phyloP scores from a whole-genome alignment of 2,329 filamentous ascomycete species.

The Westerdykella aurantiaca region DNA sequence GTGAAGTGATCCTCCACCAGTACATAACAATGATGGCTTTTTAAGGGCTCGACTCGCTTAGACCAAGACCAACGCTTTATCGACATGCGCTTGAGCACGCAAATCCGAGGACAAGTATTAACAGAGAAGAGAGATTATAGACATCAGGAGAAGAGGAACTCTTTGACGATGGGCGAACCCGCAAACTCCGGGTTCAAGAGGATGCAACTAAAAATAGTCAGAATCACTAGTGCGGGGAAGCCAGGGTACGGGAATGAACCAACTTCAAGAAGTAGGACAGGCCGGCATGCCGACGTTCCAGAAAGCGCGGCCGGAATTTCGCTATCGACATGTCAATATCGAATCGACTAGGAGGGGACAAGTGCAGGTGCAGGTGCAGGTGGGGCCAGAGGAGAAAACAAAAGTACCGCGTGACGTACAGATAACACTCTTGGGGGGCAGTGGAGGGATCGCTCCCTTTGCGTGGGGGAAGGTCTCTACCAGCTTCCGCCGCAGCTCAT shows the following conservation, averaged over 20 bases:
- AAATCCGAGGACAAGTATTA: too few species aligned
- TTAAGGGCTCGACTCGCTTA: too few species aligned
- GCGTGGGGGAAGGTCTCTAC: conserved; percentile 78
- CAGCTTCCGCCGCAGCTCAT: conserved; percentile 69
- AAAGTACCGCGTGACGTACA: conserved; percentile 49
- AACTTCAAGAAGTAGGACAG: conserved; percentile 93
- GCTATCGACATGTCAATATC: conserved; percentile 35
- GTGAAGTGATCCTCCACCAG: too few species aligned
- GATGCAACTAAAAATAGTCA: conserved; percentile 61
- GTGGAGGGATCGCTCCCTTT: conserved; percentile 73
- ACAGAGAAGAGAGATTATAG: too few species aligned
- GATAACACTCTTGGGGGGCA: conserved; percentile 87
- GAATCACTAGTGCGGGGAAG: conserved; percentile 18
- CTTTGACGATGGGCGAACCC: conserved; percentile 81
- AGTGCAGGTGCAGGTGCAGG: conserved; percentile 12
- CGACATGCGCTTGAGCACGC: too few species aligned
- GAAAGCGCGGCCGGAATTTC: conserved; percentile 72
- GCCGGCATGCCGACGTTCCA: conserved; percentile 76
- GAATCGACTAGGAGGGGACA: neutral
- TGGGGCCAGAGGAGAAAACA: conserved; percentile 10
- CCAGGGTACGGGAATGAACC: conserved; percentile 31
- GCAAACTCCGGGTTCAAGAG: conserved; percentile 91
- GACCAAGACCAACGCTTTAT: too few species aligned
- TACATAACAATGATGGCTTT: too few species aligned
- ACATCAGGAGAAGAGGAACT: conserved; percentile 66